Evolutionary conservation across 306 rosid species (phyloP), one percentile per base, ranked within the genome.

Genomic region (Glycine latifolia): DNA sequence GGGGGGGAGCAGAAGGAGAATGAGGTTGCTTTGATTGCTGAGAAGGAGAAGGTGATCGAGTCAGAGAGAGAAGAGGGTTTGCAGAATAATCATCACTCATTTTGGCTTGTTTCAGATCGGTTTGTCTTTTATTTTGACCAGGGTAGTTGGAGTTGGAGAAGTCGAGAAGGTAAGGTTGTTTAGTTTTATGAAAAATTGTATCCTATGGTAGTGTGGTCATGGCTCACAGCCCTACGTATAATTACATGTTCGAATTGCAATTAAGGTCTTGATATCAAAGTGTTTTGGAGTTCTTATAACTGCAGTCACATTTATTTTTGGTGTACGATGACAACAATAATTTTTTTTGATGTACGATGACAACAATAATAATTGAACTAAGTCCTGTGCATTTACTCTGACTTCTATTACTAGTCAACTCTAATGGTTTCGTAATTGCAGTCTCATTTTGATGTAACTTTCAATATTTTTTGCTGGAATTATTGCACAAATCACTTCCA

Each of bases 11-110:
- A 43, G 47, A 44, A 68, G 56, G 74, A 68, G 41, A 16, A 4
- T 10, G 74, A 68, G 41, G 8, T 68, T 16, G 39, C 9, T 68
- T 46, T 68, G 56, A 68, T 68, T 68, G n/a, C 39, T 46, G 92
- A 77, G 83, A 87, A 89, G 87, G 97, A 83, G 77, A 81, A 91
- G 47, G 60, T 87, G 86, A n/a, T n/a, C n/a, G 79, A 84, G 71
- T 13, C 61, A 7, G 89, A 59, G 35, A 85, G 78, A 76, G 86
- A 78, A 20, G 20, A 20, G 86, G 84, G 73, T 20, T 80, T 79
- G 77, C 85, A 81, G 76, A 70, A 80, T 77, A 86, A 87, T 73
- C 90, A 87, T 20, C 37, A 71, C 20, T 20, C 0, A 20, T 10
- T 73, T 58, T 71, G 71, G 80, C 20, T 48, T 20, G 48, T 58